Conservation (phyloP, 805 yeast genomes). For the Pichia heedii region DNA sequence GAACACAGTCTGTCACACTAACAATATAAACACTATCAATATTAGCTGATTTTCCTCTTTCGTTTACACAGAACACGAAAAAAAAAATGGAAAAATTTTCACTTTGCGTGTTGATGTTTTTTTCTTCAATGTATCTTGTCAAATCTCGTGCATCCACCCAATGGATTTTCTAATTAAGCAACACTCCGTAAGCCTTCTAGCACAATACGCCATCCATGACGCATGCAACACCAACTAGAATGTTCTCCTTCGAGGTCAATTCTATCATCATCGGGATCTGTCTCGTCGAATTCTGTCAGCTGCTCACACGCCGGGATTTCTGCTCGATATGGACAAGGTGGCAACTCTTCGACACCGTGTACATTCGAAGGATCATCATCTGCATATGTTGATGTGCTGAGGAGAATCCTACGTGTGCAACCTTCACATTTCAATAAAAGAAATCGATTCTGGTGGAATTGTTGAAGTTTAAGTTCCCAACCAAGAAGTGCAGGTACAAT, state of each 20-base stretch:
- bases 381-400: constrained; percentile 4
- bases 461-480: constrained; percentile 28
- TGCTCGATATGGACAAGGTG: constrained; percentile 23
- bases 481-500: constrained; percentile 24
- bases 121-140: no score
- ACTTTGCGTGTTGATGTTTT: no score
- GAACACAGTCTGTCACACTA: no score
- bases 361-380: not conserved
- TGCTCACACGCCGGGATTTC: constrained; percentile 11
- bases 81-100: no score
- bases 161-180: not conserved
- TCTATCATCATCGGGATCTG: constrained; percentile 14
- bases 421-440: constrained; percentile 25
- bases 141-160: not conserved
- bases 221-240: constrained; percentile 30
- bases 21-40: no score
- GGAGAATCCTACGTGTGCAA: constrained; percentile 29
- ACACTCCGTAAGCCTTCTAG: constrained; percentile 5
- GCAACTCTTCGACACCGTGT: constrained; percentile 12
- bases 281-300: constrained; percentile 11
- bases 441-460: constrained; percentile 19
- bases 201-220: constrained; percentile 8
- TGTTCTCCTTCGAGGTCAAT: constrained; percentile 29
- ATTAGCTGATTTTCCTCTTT: no score
- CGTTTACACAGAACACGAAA: no score